Base-by-base conservation (phyloP, 495 filamentous ascomycete genomes). In the Penicillium atrosanguineum region DNA sequence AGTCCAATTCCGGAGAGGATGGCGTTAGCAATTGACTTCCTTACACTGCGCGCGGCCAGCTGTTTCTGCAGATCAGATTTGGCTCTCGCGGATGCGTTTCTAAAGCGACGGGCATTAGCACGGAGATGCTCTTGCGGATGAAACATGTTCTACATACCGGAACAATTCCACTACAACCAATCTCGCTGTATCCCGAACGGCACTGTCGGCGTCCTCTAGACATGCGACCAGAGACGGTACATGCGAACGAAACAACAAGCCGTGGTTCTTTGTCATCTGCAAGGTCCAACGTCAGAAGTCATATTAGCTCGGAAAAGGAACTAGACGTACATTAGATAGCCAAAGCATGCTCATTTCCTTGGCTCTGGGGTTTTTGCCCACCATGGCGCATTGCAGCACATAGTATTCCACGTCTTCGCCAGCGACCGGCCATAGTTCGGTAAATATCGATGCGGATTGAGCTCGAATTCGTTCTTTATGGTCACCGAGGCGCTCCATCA, bases 1-100 rank as follows among this genome's bases (percentile, higher is more conserved):
- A 88, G 76, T 16, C 78, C 84, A 43, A 96, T 80, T 49, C 88
- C 86, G 34, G 85, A 78, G 16, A 89, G 73, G 48, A 97, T 91
- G 43, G 87, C 85, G 21, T 82, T 79, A 41, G 87, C 86, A 63
- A 96, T 96, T 7, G 89, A 86, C 58, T 88, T 88, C 42, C 93
- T 79, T 29, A 97, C 90, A 58, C 88, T 86, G 61, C 86, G 84
- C 51, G 80, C 82, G 63, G 84, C 83, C 47, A 97, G 64, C 62
- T 95, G 89, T 49, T 79, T 87, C 72, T 93, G 91, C 21, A 97
- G 71, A 64, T 97, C 91, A 0, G 88, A 84, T 68, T 96, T 96
- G 25, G 91, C 93, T 55, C 83, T 79, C 42, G 87, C 86, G 16
- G 89, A 87, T 1, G 91, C 91, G 62, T 83, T 86, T 45, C 87